These are phyloP conservation scores for Yamadazyma dendronema DNA, from an alignment of 1,139 yeast species.

Conservation along the genomic window DNA sequence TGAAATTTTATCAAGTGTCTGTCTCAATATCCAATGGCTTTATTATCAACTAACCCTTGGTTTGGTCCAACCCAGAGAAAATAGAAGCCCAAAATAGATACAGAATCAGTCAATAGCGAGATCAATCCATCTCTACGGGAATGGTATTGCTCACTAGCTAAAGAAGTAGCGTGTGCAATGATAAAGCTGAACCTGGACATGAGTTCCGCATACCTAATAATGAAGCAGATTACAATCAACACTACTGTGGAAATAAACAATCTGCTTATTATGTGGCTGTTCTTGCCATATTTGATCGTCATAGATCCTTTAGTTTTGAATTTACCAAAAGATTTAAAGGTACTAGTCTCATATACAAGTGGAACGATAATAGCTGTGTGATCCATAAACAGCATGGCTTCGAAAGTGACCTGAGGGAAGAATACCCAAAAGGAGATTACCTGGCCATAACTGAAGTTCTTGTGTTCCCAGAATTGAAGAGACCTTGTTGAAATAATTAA, in stretches of 20 bases:
- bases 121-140: no score
- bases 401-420: no score
- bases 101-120: not conserved
- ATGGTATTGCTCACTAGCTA: not conserved
- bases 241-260: not conserved
- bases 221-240: not conserved
- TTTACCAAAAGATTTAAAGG: not conserved
- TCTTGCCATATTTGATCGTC: not conserved
- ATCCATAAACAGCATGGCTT: no score
- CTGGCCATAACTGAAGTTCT: not conserved
- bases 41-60: not conserved
- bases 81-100: not conserved
- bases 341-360: not conserved
- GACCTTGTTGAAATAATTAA: not conserved
- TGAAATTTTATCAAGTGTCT: no score
- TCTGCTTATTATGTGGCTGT: not conserved
- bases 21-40: not conserved
- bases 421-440: no score
- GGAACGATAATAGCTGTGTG: not conserved
- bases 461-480: not conserved
- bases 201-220: not conserved
- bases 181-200: no score
- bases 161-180: no score
- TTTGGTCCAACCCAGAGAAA: constrained; percentile 1
- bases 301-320: not conserved